phyloP scores from a whole-genome alignment of 768 basidiomycete species.

The Tricholoma hemisulphureum region DNA sequence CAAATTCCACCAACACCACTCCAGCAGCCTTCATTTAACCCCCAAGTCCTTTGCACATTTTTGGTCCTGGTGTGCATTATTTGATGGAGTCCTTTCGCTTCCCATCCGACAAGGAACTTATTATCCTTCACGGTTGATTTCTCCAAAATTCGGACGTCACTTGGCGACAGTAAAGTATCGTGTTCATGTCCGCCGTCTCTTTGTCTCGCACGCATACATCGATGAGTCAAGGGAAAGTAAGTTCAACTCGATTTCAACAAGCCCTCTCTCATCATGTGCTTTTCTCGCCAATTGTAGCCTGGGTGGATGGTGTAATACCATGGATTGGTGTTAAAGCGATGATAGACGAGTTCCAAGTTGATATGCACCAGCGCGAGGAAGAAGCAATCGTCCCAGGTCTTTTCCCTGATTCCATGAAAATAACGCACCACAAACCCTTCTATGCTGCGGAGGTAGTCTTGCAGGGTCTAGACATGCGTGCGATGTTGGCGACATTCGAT shows the following conservation, averaged over 20 bases:
- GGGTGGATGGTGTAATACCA: constrained; percentile 74
- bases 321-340: constrained; percentile 85
- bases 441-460: constrained; percentile 84
- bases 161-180: constrained; percentile 91
- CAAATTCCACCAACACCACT: constrained; percentile 21
- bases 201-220: constrained; percentile 83
- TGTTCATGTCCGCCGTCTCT: constrained; percentile 71
- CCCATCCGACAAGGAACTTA: constrained; percentile 88
- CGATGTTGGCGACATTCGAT: constrained; percentile 72
- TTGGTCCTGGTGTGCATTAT: constrained; percentile 88
- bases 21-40: constrained; percentile 81
- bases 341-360: constrained; percentile 79
- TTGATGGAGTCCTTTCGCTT: constrained; percentile 73
- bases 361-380: constrained; percentile 90
- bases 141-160: constrained; percentile 86
- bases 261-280: constrained; percentile 1
- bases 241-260: constrained; percentile 7
- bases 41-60: constrained; percentile 87
- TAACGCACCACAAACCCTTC: constrained; percentile 75
- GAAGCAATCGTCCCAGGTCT: constrained; percentile 64
- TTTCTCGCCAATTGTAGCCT: constrained; percentile 42
- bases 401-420: constrained; percentile 55
- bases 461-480: constrained; percentile 72
- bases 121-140: constrained; percentile 66
- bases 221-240: constrained; percentile 70